Percentiles rank a stretch among this genome's conserved stretches.
phyloP scores from a whole-genome alignment of 2,329 filamentous ascomycete species.

The Aspergillus sp. region DNA sequence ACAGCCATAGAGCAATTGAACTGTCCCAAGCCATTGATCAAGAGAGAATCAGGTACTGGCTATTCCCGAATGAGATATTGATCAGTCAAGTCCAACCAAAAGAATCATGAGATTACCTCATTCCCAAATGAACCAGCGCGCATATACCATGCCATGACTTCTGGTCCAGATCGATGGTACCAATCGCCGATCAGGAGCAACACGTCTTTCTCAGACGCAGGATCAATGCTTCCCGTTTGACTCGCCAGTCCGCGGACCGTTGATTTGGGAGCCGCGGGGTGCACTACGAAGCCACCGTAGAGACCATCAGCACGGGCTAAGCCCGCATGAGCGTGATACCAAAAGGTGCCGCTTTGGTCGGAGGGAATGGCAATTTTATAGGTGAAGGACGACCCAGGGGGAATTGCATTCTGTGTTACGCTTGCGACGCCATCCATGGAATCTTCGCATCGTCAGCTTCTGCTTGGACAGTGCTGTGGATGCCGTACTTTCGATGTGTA shows the following conservation, averaged over 20 bases:
- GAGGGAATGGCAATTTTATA: constrained; percentile 41
- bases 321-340: constrained; percentile 49
- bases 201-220: constrained; percentile 38
- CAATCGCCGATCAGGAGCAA: constrained; percentile 50
- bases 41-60: constrained; percentile 49
- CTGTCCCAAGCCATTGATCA: constrained; percentile 47
- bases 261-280: constrained; percentile 32
- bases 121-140: constrained; percentile 44
- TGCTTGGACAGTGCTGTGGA: not conserved
- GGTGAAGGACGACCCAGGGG: constrained; percentile 52
- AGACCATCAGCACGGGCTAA: constrained; percentile 46
- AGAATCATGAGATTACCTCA: constrained; percentile 27
- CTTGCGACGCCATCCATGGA: constrained; percentile 67
- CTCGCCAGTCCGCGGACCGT: constrained; percentile 17
- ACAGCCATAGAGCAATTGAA: constrained; percentile 48
- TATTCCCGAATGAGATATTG: constrained; percentile 16
- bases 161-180: constrained; percentile 44
- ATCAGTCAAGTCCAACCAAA: not conserved
- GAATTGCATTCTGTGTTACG: constrained; percentile 66
- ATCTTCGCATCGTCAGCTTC: constrained; percentile 18
- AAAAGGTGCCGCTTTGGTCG: constrained; percentile 46
- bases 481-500: constrained; percentile 38
- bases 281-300: constrained; percentile 49
- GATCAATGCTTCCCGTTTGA: constrained; percentile 8
- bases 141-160: constrained; percentile 46